These are phyloP conservation scores for Penicillium cinerascens DNA, from an alignment of 495 filamentous ascomycete genomes.

Conservation along the genomic window DNA sequence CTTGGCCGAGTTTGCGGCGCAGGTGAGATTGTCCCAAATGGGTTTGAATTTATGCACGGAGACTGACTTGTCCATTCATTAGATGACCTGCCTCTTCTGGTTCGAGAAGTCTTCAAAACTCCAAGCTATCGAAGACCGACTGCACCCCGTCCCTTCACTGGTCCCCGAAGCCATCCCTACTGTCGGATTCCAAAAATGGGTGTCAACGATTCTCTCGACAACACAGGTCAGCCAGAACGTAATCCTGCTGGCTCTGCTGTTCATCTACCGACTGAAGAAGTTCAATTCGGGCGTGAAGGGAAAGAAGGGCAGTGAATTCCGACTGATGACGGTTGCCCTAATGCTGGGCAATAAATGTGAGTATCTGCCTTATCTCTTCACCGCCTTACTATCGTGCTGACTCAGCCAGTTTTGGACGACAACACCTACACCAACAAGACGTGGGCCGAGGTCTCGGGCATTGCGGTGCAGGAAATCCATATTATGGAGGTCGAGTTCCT, in stretches of 20 bases:
- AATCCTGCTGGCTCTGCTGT: slow-evolving; percentile 82
- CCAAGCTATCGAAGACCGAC: slow-evolving; percentile 64
- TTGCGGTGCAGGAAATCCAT: slow-evolving; percentile 92
- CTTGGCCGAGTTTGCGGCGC: slow-evolving; percentile 76
- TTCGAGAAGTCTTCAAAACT: slow-evolving; percentile 85
- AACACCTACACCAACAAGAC: slow-evolving; percentile 99
- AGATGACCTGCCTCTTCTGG: slow-evolving; percentile 98
- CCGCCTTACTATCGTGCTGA: slow-evolving; percentile 30
- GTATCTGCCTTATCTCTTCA: slow-evolving; percentile 31
- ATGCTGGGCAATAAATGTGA: slow-evolving; percentile 99
- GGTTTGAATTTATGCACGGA: not conserved
- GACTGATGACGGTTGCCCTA: slow-evolving; percentile 91
- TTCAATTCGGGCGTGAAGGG: slow-evolving; percentile 83
- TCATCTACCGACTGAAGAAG: slow-evolving; percentile 90
- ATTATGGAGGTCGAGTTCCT: slow-evolving; percentile 99
- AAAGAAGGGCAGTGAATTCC: slow-evolving; percentile 89
- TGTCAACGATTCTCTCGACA: slow-evolving; percentile 81
- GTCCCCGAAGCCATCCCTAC: slow-evolving; percentile 71
- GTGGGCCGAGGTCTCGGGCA: slow-evolving; percentile 97
- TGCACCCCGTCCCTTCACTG: slow-evolving; percentile 49
- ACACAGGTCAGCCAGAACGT: slow-evolving; percentile 98
- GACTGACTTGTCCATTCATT: slow-evolving; percentile 5
- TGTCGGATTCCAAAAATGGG: slow-evolving; percentile 87
- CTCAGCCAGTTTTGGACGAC: slow-evolving; percentile 76
- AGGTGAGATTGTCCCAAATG: slow-evolving; percentile 49